These are phyloP conservation scores for Debaryomyces udenii DNA, from an alignment of 1,139 yeast species.

Conservation along the genomic window DNA sequence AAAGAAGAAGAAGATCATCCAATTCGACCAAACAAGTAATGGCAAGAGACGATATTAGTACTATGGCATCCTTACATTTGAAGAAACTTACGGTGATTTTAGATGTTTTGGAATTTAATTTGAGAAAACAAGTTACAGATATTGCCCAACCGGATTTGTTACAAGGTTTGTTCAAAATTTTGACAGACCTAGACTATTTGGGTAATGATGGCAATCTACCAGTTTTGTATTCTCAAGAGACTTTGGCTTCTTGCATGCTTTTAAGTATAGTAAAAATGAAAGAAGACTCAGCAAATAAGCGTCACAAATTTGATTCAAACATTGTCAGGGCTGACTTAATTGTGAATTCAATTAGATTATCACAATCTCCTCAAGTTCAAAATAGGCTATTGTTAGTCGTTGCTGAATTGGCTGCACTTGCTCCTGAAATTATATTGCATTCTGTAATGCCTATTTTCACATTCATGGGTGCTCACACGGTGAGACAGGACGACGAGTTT, in stretches of 20 bases:
- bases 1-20: constrained; percentile 80
- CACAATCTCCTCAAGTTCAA: constrained; percentile 93
- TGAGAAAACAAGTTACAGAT: constrained; percentile 25
- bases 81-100: constrained; percentile 76
- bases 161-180: constrained; percentile 64
- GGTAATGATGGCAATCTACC: constrained; percentile 93
- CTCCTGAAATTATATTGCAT: constrained; percentile 90
- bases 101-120: constrained; percentile 69
- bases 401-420: constrained; percentile 82
- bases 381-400: constrained; percentile 82
- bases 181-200: constrained; percentile 84
- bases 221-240: constrained; percentile 87
- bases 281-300: constrained; percentile 18
- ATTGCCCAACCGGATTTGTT: constrained; percentile 52
- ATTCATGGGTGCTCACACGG: constrained; percentile 97
- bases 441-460: constrained; percentile 99
- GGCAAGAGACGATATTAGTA: constrained; percentile 70
- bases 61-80: constrained; percentile 76
- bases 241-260: constrained; percentile 84
- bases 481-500: constrained; percentile 95
- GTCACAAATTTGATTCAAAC: constrained; percentile 56
- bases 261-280: constrained; percentile 62
- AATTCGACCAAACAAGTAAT: constrained; percentile 73
- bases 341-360: constrained; percentile 86
- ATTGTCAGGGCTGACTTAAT: constrained; percentile 84